A percentile compares a stretch with the other conserved stretches of the same genome.
These are phyloP conservation scores for Aureobasidium leucospermi DNA, from an alignment of 2,329 filamentous ascomycete genomes.

Conservation along the genomic window DNA sequence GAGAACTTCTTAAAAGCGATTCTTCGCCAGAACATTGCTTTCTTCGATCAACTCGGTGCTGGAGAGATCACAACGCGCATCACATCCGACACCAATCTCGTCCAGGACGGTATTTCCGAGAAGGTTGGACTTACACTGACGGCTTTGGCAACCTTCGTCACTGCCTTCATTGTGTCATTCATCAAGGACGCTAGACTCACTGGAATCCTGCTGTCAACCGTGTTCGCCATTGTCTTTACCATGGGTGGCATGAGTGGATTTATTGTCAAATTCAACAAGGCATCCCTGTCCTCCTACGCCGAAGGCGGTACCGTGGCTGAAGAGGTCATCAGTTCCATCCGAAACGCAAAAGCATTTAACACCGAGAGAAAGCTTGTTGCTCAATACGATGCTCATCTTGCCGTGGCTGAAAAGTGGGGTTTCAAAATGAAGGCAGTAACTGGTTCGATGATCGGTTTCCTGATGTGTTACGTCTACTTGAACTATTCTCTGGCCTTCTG, in stretches of 20 bases:
- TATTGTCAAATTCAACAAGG: conserved; percentile 74
- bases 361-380: conserved; percentile 86
- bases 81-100: conserved; percentile 85
- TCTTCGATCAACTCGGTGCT: conserved; percentile 86
- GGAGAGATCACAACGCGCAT: conserved; percentile 93
- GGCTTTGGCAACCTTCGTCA: conserved; percentile 73
- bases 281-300: conserved; percentile 71
- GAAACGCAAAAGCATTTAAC: conserved; percentile 86
- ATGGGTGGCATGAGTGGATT: conserved; percentile 69
- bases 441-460: conserved; percentile 70
- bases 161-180: conserved; percentile 86
- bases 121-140: conserved; percentile 74
- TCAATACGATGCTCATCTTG: conserved; percentile 73
- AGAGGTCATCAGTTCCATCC: conserved; percentile 87
- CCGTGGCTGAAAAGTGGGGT: conserved; percentile 66
- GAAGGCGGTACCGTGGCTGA: conserved; percentile 82
- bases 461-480: conserved; percentile 78
- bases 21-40: conserved; percentile 81
- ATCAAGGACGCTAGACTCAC: conserved; percentile 90
- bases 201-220: conserved; percentile 73
- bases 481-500: conserved; percentile 87
- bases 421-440: conserved; percentile 66
- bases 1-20: conserved; percentile 78
- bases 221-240: conserved; percentile 68
- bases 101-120: conserved; percentile 89